These are phyloP conservation scores for Urochloa ruziziensis DNA, from an alignment of 176 grass and related monocot species.

Conservation along the genomic window DNA sequence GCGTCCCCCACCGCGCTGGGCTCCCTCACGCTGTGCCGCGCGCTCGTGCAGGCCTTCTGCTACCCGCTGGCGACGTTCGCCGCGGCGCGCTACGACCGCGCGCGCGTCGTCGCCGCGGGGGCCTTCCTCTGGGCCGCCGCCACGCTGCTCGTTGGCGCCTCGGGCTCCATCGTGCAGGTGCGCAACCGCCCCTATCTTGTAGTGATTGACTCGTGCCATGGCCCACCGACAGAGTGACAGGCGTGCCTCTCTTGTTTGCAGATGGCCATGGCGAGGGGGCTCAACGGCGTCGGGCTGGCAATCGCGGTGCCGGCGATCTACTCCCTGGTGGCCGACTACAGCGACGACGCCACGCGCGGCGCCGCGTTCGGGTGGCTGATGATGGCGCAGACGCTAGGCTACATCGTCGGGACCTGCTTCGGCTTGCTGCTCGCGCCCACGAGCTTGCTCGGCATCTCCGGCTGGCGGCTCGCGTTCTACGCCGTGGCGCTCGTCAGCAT, in stretches of 20 bases:
- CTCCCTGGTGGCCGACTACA: constrained; percentile 57
- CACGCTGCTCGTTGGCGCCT: constrained; percentile 52
- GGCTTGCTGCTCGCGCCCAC: constrained; percentile 45
- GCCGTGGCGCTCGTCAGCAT: constrained; percentile 27
- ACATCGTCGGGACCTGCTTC: constrained; percentile 24
- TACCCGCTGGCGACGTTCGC: constrained; percentile 50
- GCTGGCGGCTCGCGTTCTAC: constrained; percentile 55
- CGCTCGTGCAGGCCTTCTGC: constrained; percentile 45
- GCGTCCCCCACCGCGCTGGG: constrained; percentile 42
- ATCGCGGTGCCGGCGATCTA: constrained; percentile 42
- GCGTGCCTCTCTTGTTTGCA: too few relatives aligned
- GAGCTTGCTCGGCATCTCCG: constrained; percentile 41
- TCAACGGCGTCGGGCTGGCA: constrained; percentile 55
- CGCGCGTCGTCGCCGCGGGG: constrained; percentile 48
- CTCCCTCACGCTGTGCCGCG: constrained; percentile 57
- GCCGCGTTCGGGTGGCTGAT: constrained; percentile 48
- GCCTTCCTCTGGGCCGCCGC: constrained; percentile 55
- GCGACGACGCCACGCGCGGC: constrained; percentile 42
- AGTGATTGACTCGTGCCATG: too few relatives aligned
- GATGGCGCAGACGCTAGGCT: constrained; percentile 25
- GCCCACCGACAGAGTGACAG: too few relatives aligned
- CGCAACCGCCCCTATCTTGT: too few relatives aligned
- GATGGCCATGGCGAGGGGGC: constrained; percentile 49
- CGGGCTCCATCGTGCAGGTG: constrained; percentile 5
- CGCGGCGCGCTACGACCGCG: constrained; percentile 39